Evolutionary conservation across 352 stramenopile species (phyloP).

Genomic region (Phytophthora megakarya): DNA sequence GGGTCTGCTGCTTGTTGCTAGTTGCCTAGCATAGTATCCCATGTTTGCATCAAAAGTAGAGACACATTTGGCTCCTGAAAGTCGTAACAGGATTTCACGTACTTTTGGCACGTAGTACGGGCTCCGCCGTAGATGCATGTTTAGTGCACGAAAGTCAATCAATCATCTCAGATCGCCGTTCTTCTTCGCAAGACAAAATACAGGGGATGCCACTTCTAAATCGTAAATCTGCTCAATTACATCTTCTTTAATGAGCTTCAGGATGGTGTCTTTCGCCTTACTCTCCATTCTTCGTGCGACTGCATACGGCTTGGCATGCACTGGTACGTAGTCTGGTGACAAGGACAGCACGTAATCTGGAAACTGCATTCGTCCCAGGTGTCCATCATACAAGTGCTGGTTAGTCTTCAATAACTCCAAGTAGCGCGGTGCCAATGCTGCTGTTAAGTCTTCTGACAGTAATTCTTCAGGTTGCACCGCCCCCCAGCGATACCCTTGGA

Average conservation of each 20-base stretch:
- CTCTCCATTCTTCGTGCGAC: constrained; percentile 1
- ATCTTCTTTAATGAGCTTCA: constrained; percentile 3
- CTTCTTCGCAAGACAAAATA: constrained; percentile 17
- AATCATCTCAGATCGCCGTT: constrained; percentile 6
- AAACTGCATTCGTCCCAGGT: constrained; percentile 12
- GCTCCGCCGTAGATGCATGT: constrained; percentile 5
- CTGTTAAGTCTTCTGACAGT: no score
- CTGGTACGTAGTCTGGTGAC: neutral
- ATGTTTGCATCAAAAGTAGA: constrained; percentile 21
- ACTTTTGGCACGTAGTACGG: constrained; percentile 5
- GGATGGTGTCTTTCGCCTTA: neutral
- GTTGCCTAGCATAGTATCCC: constrained; percentile 7
- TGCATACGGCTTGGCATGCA: constrained; percentile 2
- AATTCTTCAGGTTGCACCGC: neutral
- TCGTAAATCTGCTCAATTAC: constrained; percentile 23
- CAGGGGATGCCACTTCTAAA: constrained; percentile 6
- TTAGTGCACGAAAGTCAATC: constrained; percentile 13
- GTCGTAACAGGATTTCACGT: neutral
- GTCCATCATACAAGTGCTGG: neutral
- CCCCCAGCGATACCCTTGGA: constrained; percentile 2
- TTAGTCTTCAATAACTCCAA: neutral
- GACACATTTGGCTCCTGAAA: constrained; percentile 17
- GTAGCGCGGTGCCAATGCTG: no score
- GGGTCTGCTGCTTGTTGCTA: neutral
- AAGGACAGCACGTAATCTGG: constrained; percentile 6